Evolutionary conservation across 192 early-diverging fungal species (phyloP).

Genomic region (Rhizophagus clarus): DNA sequence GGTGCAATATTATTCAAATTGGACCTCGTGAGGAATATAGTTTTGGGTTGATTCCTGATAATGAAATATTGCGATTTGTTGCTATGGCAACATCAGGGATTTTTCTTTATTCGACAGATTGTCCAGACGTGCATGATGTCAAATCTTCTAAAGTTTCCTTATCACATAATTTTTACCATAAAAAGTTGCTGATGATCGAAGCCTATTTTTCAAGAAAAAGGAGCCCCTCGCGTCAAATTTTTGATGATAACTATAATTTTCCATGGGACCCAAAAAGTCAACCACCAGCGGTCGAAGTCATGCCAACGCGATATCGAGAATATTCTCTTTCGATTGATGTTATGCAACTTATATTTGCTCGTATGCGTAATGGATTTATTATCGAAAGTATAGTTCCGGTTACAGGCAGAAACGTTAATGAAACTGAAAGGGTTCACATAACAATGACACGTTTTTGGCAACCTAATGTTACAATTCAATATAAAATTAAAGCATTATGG

Average conservation of each 20-base stretch:
- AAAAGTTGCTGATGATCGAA: constrained; percentile 49
- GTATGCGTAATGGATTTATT: constrained; percentile 72
- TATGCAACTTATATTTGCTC: constrained; percentile 59
- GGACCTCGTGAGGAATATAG: constrained; percentile 65
- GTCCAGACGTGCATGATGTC: constrained; percentile 41
- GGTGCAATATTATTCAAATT: constrained; percentile 73
- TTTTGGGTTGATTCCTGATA: constrained; percentile 78
- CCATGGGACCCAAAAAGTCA: constrained; percentile 68
- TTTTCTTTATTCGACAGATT: constrained; percentile 73
- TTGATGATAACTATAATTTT: constrained; percentile 51
- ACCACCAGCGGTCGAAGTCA: constrained; percentile 64
- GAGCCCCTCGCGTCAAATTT: constrained; percentile 36
- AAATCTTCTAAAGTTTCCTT: neutral
- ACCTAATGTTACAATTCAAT: constrained; percentile 75
- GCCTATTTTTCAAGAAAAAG: constrained; percentile 42
- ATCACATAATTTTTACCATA: constrained; percentile 53
- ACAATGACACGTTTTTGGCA: constrained; percentile 72
- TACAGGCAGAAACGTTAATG: constrained; percentile 42
- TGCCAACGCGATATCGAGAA: constrained; percentile 62
- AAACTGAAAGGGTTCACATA: constrained; percentile 58
- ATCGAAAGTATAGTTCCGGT: constrained; percentile 57
- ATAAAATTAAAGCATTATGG: constrained; percentile 61
- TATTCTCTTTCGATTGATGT: constrained; percentile 65
- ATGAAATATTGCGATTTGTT: constrained; percentile 70
- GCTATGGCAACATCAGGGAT: constrained; percentile 67